These are phyloP conservation scores for Paecilomyces dactylethromorphus DNA, from an alignment of 2,329 filamentous ascomycete genomes.

Conservation along the genomic window DNA sequence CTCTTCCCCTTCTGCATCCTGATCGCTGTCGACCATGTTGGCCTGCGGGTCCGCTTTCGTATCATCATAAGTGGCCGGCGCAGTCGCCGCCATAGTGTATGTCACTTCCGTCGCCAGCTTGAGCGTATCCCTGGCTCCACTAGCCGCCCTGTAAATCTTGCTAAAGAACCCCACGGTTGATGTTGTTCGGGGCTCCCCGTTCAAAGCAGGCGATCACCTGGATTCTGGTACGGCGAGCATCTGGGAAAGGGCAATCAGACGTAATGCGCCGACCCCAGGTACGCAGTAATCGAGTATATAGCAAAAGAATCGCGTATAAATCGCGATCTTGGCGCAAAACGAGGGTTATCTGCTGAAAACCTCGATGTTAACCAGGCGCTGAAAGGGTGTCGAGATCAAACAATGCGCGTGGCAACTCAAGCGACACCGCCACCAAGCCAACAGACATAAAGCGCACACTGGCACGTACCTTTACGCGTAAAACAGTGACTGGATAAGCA, in stretches of 20 bases:
- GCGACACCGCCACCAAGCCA: conserved; percentile 2
- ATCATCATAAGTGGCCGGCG: conserved; percentile 32
- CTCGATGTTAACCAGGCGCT: conserved; percentile 1
- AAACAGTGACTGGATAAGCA: conserved; percentile 13
- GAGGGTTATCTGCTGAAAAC: neutral
- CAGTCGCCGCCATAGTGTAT: conserved; percentile 34
- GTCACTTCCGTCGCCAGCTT: conserved; percentile 33
- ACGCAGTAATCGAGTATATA: conserved; percentile 6
- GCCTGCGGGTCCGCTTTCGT: conserved; percentile 22
- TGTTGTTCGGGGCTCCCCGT: conserved; percentile 12
- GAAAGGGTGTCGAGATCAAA: neutral
- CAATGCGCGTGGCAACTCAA: conserved; percentile 2
- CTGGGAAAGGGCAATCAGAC: conserved; percentile 6
- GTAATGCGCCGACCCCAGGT: conserved; percentile 7
- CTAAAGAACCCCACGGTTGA: conserved; percentile 6
- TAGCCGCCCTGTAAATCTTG: conserved; percentile 4
- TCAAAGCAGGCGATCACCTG: conserved; percentile 20
- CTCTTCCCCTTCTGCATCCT: conserved; percentile 40
- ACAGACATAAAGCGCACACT: conserved; percentile 3
- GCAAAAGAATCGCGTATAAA: neutral
- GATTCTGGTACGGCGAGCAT: conserved; percentile 19
- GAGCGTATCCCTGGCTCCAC: conserved; percentile 9
- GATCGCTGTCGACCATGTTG: conserved; percentile 34
- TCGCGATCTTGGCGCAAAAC: neutral
- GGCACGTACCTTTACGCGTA: conserved; percentile 15